These are phyloP conservation scores for Pythium phragmitis DNA, from an alignment of 352 stramenopile genomes.

Conservation along the genomic window DNA sequence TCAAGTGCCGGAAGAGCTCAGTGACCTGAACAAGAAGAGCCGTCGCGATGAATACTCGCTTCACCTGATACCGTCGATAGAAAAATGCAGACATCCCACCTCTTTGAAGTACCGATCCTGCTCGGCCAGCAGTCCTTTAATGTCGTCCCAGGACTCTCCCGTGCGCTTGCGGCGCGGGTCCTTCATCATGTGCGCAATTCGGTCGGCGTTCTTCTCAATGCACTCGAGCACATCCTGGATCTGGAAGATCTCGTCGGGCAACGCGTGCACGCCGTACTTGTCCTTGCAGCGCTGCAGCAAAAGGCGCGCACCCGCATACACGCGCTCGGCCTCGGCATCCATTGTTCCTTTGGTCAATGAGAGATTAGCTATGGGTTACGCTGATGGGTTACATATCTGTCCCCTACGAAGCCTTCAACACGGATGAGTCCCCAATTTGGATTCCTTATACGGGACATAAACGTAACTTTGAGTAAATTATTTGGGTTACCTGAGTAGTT, in stretches of 20 bases:
- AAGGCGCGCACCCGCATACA: conserved; percentile 14
- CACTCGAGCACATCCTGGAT: conserved; percentile 68
- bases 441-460: too few species aligned
- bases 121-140: conserved; percentile 57
- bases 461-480: too few species aligned
- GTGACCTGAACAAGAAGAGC: conserved; percentile 6
- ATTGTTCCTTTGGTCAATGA: conserved; percentile 1
- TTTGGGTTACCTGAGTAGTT: too few species aligned
- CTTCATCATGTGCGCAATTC: conserved; percentile 54
- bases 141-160: conserved; percentile 18
- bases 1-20: conserved; percentile 22
- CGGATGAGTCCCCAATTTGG: not conserved
- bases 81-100: conserved; percentile 10
- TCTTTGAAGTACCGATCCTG: conserved; percentile 37
- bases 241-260: conserved; percentile 50
- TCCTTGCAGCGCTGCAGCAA: conserved; percentile 24
- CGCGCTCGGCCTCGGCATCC: conserved; percentile 5
- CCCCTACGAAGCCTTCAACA: not conserved
- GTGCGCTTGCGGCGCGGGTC: conserved; percentile 31
- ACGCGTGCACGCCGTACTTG: conserved; percentile 3
- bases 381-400: not conserved
- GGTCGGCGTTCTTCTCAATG: conserved; percentile 68
- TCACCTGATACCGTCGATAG: not conserved
- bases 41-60: not conserved
- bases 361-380: not conserved